Evolutionary conservation across 179 eudicot genomes (phyloP).

Genomic region (Camellia oleifera): DNA sequence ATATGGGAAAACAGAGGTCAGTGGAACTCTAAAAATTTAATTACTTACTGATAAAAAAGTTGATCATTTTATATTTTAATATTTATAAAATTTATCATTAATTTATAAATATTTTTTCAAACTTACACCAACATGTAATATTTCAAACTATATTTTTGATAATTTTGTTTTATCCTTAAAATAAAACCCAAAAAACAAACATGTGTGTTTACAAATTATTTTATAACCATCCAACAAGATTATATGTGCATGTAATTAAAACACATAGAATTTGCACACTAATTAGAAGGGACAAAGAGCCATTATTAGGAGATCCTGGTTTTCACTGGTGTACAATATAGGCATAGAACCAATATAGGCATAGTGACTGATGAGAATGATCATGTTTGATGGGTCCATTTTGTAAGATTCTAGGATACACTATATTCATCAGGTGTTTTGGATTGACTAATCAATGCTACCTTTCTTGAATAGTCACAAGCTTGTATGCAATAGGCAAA

Average conservation of each 20-base stretch:
- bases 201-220: too few species aligned
- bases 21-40: too few species aligned
- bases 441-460: constrained; percentile 12
- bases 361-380: constrained; percentile 5
- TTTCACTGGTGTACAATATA: neutral
- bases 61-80: too few species aligned
- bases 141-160: neutral
- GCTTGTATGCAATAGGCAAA: neutral
- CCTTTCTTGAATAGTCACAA: constrained; percentile 1
- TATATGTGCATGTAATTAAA: too few species aligned
- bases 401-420: neutral
- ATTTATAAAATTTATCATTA: too few species aligned
- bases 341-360: neutral
- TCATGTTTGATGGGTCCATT: neutral
- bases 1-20: neutral
- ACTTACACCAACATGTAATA: too few species aligned
- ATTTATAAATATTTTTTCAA: too few species aligned
- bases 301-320: neutral
- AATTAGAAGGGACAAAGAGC: neutral
- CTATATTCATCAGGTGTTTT: constrained; percentile 8
- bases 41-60: too few species aligned
- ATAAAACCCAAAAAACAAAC: neutral
- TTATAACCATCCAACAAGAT: too few species aligned
- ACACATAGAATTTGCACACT: neutral
- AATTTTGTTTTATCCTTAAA: too few species aligned